phyloP scores from a whole-genome alignment of 2,329 filamentous ascomycete genomes.

The Exophiala viscosa region DNA sequence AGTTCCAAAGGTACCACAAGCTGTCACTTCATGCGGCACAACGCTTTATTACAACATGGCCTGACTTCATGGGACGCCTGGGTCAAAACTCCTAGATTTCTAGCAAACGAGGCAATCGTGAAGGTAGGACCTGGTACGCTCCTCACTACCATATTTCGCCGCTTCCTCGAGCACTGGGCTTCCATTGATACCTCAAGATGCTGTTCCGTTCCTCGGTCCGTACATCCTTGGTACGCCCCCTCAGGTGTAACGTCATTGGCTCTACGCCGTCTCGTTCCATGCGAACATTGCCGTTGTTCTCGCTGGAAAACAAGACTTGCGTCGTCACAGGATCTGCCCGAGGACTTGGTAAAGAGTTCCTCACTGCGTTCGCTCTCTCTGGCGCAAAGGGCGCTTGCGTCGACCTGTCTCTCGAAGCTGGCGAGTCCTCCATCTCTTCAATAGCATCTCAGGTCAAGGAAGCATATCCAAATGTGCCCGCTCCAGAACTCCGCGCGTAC shows the following conservation, averaged over 20 bases:
- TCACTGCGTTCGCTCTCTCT: constrained; percentile 33
- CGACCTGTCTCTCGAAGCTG: constrained; percentile 31
- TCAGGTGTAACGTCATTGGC: background rate
- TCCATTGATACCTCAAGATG: background rate
- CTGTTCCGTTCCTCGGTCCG: background rate
- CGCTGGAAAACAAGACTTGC: constrained; percentile 28
- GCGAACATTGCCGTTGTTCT: constrained; percentile 26
- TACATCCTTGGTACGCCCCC: background rate
- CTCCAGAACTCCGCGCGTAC: constrained; percentile 36
- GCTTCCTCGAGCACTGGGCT: too few species aligned
- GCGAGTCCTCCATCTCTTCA: constrained; percentile 30
- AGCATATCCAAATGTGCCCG: constrained; percentile 19
- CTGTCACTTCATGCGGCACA: background rate
- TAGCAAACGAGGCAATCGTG: too few species aligned
- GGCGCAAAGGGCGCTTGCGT: constrained; percentile 34
- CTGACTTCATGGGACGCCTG: too few species aligned
- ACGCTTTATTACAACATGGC: background rate
- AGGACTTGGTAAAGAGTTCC: constrained; percentile 33
- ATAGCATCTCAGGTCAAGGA: constrained; percentile 31
- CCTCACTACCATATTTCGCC: too few species aligned
- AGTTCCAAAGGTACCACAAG: background rate
- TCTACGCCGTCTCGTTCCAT: background rate
- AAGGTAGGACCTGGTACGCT: too few species aligned
- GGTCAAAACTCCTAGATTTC: too few species aligned
- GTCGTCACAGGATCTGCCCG: constrained; percentile 27